Evolutionary conservation across 257 asterid species (phyloP).

Genomic region (Oldenlandia corymbosa): DNA sequence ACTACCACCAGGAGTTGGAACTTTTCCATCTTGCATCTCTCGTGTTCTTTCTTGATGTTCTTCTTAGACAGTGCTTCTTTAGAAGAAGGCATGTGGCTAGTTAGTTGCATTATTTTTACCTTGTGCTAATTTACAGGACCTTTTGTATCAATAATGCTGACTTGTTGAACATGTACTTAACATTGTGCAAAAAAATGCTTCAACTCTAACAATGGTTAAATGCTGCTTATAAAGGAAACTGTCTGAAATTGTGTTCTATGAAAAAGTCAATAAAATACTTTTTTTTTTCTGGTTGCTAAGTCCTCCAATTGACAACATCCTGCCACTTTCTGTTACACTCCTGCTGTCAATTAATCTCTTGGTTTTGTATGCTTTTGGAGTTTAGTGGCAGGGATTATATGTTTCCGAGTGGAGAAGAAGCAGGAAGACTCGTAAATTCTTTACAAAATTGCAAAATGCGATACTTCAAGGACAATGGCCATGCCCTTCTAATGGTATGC

Average conservation of each 20-base stretch:
- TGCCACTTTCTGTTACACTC: background rate
- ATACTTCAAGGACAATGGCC: constrained; percentile 30
- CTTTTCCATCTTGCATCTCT: too few species aligned
- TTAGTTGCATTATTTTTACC: background rate
- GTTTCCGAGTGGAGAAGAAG: constrained; percentile 44
- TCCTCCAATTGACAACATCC: background rate
- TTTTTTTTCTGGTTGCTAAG: too few species aligned
- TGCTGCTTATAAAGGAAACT: background rate
- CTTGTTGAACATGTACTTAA: background rate
- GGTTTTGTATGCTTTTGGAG: background rate
- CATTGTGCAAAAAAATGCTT: too few species aligned
- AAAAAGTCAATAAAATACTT: too few species aligned
- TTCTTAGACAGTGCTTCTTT: too few species aligned
- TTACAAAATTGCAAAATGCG: constrained; percentile 32
- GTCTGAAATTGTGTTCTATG: too few species aligned
- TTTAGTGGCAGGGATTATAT: constrained; percentile 37
- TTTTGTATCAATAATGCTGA: background rate
- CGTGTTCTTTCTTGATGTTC: too few species aligned
- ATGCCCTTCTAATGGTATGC: constrained; percentile 34
- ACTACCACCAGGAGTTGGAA: too few species aligned
- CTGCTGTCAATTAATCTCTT: background rate
- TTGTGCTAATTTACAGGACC: background rate
- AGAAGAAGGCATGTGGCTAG: background rate
- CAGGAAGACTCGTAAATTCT: constrained; percentile 26
- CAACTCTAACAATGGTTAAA: background rate